Evolutionary conservation across 2,329 filamentous ascomycete genomes (phyloP).

Genomic region (Penicillium sp.): DNA sequence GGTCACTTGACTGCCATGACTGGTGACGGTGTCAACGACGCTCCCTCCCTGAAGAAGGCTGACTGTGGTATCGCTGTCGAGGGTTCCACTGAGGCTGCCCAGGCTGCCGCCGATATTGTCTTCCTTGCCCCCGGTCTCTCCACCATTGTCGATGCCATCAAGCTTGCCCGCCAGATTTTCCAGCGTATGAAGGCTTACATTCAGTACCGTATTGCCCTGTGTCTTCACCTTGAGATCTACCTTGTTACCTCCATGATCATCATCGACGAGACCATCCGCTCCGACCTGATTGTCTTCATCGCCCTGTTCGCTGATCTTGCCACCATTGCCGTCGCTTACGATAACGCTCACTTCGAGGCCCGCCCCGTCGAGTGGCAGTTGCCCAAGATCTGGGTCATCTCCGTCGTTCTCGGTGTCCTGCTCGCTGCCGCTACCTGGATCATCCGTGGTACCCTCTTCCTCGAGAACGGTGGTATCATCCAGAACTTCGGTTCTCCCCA

Average conservation of each 20-base stretch:
- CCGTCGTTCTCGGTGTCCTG: slow-evolving; percentile 57
- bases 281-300: slow-evolving; percentile 74
- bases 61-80: slow-evolving; percentile 74
- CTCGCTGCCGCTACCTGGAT: slow-evolving; percentile 72
- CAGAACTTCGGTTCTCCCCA: slow-evolving; percentile 73
- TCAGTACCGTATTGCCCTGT: slow-evolving; percentile 73
- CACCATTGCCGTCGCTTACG: slow-evolving; percentile 75
- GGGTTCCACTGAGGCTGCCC: slow-evolving; percentile 68
- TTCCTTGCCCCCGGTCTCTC: slow-evolving; percentile 70
- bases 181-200: slow-evolving; percentile 77
- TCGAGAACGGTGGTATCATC: slow-evolving; percentile 68
- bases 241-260: slow-evolving; percentile 75
- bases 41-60: slow-evolving; percentile 70
- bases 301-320: slow-evolving; percentile 77
- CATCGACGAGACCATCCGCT: slow-evolving; percentile 71
- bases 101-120: slow-evolving; percentile 71
- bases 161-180: slow-evolving; percentile 72
- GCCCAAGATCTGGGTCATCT: slow-evolving; percentile 77
- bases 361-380: slow-evolving; percentile 78
- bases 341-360: slow-evolving; percentile 72
- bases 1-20: slow-evolving; percentile 73
- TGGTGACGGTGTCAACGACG: slow-evolving; percentile 73
- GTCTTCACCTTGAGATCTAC: slow-evolving; percentile 73
- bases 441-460: slow-evolving; percentile 67
- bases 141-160: slow-evolving; percentile 71